Evolutionary conservation across 2,329 filamentous ascomycete species (phyloP), one percentile per base, ranked within the genome.

Genomic region (Apiospora saccharicola): DNA sequence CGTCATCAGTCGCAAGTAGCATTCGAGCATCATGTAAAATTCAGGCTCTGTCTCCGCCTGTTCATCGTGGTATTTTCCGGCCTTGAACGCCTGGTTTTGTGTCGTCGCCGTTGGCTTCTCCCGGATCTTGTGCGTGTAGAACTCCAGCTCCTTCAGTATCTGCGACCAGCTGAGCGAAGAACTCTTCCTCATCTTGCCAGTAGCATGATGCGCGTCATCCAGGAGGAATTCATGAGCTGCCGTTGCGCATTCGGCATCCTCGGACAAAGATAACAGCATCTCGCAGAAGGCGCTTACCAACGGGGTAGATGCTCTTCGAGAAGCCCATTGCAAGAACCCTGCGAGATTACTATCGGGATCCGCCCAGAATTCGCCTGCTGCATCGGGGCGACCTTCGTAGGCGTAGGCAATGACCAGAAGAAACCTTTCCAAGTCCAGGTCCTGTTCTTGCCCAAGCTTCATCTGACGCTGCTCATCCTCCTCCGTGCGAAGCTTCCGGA

Each of bases 291-390:
- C 95, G 74, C 94, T 96, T 73, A 97, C 95, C 34, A 98, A 89
- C n/a, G 96, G 96, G 0, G 97, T 98, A 0, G 97, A 98, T 73
- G 97, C 95, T 77, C 96, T 89, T 76, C 94, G 92, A 4, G 96
- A 98, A n/a, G 95, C 94, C 96, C 96, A 99, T 75, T 97, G 94
- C 80, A 99, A 88, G 80, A 99, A 99, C 0, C 96, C 96, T 74
- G 95, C 94, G 44, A 99, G 86, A 76, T 98, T 98, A 79, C 95
- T 95, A 78, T 99, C 96, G 1, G 93, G 91, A 79, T 98, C 95
- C 44, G 90, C 89, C 96, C 96, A 99, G 77, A 98, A 98, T 67
- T 92, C 93, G 78, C 94, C 90, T 13, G 95, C 94, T 37, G 94
- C 93, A 70, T 98, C 94, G 22, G 93, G 90, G 47, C 95, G 92